Conservation (phyloP, 768 basidiomycete genomes). For the Russula earlei region DNA sequence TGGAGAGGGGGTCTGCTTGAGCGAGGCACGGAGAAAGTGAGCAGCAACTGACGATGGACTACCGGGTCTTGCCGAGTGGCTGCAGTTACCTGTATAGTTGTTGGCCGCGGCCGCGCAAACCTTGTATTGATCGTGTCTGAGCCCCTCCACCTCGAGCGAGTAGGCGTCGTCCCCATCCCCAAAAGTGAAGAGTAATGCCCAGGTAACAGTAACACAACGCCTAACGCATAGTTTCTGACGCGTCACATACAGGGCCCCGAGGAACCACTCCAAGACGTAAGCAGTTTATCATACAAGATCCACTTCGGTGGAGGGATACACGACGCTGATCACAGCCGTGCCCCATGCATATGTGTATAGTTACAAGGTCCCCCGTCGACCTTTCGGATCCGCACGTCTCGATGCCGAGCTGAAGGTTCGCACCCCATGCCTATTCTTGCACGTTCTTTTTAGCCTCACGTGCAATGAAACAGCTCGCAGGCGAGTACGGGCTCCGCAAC, state of each 20-base stretch:
- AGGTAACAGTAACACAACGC: conserved; percentile 45
- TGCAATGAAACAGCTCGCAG: conserved; percentile 64
- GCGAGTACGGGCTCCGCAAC: conserved; percentile 99
- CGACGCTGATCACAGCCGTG: conserved; percentile 57
- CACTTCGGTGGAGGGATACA: conserved; percentile 56
- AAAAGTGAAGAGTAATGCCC: conserved; percentile 79
- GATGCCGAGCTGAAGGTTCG: conserved; percentile 96
- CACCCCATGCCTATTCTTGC: neutral
- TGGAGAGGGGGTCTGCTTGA: conserved; percentile 5
- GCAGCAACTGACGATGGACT: conserved; percentile 30
- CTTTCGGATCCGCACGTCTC: conserved; percentile 96
- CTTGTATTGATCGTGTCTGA: conserved; percentile 25
- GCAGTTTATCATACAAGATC: conserved; percentile 51
- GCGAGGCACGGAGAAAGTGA: neutral
- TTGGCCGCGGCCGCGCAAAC: conserved; percentile 30
- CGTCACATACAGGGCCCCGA: conserved; percentile 58
- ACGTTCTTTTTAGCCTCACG: neutral
- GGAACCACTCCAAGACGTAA: conserved; percentile 94
- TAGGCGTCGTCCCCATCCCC: conserved; percentile 29
- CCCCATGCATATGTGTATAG: conserved; percentile 50
- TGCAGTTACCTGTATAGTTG: conserved; percentile 58
- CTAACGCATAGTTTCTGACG: conserved; percentile 3
- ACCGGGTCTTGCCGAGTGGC: conserved; percentile 60
- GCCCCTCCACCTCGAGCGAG: conserved; percentile 4
- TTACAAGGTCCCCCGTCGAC: conserved; percentile 98